Conservation (phyloP, 2,329 filamentous ascomycete species). For the Seiridium unicorne region DNA sequence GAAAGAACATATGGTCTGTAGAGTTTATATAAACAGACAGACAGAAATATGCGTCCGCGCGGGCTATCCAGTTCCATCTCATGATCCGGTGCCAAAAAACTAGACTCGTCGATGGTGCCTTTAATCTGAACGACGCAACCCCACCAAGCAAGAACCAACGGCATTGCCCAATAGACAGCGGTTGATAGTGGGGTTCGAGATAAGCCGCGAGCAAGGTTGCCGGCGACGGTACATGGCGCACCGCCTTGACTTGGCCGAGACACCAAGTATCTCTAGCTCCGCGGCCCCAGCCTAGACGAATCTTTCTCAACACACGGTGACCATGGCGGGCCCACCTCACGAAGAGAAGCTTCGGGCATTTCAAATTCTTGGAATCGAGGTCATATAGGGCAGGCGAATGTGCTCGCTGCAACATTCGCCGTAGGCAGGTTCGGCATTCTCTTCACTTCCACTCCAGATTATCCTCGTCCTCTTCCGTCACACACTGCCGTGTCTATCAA, state of each 20-base stretch:
- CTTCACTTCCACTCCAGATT: not conserved
- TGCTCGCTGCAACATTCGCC: not conserved
- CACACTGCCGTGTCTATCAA: no score
- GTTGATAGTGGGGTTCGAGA: conserved; percentile 3
- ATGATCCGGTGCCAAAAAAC: not conserved
- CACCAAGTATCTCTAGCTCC: not conserved
- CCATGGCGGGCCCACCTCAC: not conserved
- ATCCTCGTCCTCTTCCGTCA: not conserved
- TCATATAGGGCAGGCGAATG: not conserved
- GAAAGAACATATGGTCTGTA: not conserved
- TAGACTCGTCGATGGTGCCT: not conserved
- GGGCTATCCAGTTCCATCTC: not conserved
- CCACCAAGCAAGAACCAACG: not conserved
- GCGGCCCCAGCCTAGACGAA: not conserved
- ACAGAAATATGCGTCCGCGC: not conserved
- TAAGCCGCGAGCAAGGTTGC: not conserved
- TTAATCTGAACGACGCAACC: not conserved
- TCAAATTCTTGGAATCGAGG: not conserved
- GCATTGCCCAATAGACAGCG: conserved; percentile 1
- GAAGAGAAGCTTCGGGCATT: not conserved
- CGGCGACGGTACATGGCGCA: not conserved
- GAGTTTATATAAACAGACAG: not conserved
- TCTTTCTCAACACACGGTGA: not conserved
- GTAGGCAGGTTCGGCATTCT: not conserved
- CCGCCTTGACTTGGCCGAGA: not conserved